These are phyloP conservation scores for Aspergillus thermomutatus DNA, from an alignment of 2,329 filamentous ascomycete species.

Conservation along the genomic window DNA sequence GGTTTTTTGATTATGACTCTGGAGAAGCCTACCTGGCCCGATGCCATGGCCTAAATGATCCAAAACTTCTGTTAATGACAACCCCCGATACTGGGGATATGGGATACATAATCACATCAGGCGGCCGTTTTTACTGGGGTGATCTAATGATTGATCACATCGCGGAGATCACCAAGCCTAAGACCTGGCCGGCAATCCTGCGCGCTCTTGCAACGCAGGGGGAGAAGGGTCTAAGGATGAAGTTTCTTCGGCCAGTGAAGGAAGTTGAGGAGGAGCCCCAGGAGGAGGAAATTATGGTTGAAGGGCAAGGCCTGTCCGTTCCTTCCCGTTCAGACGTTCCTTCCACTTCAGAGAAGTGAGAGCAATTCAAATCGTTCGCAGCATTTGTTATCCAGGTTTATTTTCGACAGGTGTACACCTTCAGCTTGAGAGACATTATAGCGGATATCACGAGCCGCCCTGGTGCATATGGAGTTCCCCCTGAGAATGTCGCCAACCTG, in stretches of 20 bases:
- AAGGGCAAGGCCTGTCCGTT: too few relatives aligned
- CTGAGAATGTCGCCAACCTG: not conserved
- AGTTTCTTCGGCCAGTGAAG: too few relatives aligned
- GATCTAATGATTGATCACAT: not conserved
- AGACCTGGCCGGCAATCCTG: not conserved
- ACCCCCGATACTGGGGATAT: conserved; percentile 1
- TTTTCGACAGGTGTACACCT: not conserved
- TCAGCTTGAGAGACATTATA: not conserved
- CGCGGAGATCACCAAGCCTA: not conserved
- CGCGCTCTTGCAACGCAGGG: not conserved
- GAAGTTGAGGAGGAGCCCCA: too few relatives aligned
- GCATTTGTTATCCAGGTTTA: not conserved
- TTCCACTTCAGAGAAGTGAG: too few relatives aligned
- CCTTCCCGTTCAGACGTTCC: too few relatives aligned
- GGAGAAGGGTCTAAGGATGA: not conserved
- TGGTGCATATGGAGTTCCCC: not conserved
- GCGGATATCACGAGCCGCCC: not conserved
- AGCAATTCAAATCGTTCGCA: too few relatives aligned
- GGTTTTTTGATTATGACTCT: not conserved
- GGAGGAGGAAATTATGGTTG: too few relatives aligned
- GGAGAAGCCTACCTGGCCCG: not conserved
- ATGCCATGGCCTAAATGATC: not conserved
- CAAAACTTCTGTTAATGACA: not conserved
- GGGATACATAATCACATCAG: not conserved
- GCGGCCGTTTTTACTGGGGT: not conserved